Evolutionary conservation across 139 green algal species (phyloP), one percentile per base, ranked within the genome.

Genomic region (Chlamydomonas schloesseri): DNA sequence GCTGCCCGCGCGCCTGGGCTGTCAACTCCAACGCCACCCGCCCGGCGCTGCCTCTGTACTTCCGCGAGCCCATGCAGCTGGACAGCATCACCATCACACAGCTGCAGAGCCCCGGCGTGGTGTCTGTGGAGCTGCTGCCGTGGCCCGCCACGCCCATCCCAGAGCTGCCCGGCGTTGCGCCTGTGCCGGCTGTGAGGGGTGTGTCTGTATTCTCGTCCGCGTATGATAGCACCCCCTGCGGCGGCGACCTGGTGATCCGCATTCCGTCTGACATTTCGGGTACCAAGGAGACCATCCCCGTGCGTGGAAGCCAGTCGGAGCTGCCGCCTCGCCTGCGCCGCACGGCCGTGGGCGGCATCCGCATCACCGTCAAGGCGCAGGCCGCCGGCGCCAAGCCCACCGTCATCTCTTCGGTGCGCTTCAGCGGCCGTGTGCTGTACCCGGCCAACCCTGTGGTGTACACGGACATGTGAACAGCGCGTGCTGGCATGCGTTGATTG

Each of bases 1-100:
- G 26, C 47, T 85, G 79, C 50, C 47, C 67, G 11, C 79, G 79
- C 47, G 79, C 79, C 46, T 85, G 79, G 79, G 65, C 65, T 10
- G 13, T 42, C 11, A 8, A 9, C 33, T 6, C 13, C 64, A 37
- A 36, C 29, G 13, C n/a, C 13, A 71, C 64, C n/a, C 17, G 28
- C 5, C 31, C 15, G 8, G 36, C 55, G 20, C 18, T 67, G 21
- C 24, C 60, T 11, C 26, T 67, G 18, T 76, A 58, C 46, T 67
- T 67, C 60, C 26, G 28, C 18, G 60, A 67, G 23, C 60, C 60
- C 60, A 31, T n/a, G 60, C 60, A 76, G 71, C 71, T 76, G 20
- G 71, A 76, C 42, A 14, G 37, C 24, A 76, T 76, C 71, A 26
- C 28, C 31, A 60, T 76, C 42, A 76, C 42, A 0, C 42, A 76